Evolutionary conservation across 139 green algal species (phyloP).

Genomic region (Gonium pectorale): DNA sequence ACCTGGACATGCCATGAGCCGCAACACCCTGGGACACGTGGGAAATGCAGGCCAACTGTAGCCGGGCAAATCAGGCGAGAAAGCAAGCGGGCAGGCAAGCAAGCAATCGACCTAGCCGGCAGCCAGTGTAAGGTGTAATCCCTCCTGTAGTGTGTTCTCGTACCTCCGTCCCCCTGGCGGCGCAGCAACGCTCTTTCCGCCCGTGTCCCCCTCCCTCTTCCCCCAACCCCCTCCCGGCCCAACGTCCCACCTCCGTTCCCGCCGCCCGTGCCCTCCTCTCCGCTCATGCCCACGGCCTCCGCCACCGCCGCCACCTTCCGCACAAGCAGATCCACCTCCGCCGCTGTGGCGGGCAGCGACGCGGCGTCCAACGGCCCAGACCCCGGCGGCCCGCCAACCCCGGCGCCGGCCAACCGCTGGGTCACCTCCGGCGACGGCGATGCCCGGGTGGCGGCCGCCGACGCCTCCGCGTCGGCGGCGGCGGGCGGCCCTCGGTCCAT

Average conservation of each 20-base stretch:
- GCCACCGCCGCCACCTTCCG: constrained; percentile 54
- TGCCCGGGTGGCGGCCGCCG: background rate
- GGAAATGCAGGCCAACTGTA: too few species aligned
- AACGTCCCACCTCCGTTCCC: constrained; percentile 28
- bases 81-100: too few species aligned
- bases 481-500: background rate
- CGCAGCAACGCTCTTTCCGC: too few species aligned
- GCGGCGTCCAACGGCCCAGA: background rate
- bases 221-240: too few species aligned
- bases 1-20: too few species aligned
- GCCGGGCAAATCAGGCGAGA: too few species aligned
- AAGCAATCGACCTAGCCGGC: too few species aligned
- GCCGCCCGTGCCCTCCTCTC: constrained; percentile 56
- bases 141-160: too few species aligned
- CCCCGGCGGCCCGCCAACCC: background rate
- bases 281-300: constrained; percentile 55
- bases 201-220: too few species aligned
- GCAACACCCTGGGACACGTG: too few species aligned
- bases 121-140: too few species aligned
- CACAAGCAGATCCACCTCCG: constrained; percentile 57
- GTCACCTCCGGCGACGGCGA: background rate
- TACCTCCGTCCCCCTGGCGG: too few species aligned
- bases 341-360: constrained; percentile 34
- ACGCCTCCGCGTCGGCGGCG: background rate
- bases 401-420: background rate